phyloP scores from a whole-genome alignment of 345 rosid genomes.

The Aquilaria sinensis region DNA sequence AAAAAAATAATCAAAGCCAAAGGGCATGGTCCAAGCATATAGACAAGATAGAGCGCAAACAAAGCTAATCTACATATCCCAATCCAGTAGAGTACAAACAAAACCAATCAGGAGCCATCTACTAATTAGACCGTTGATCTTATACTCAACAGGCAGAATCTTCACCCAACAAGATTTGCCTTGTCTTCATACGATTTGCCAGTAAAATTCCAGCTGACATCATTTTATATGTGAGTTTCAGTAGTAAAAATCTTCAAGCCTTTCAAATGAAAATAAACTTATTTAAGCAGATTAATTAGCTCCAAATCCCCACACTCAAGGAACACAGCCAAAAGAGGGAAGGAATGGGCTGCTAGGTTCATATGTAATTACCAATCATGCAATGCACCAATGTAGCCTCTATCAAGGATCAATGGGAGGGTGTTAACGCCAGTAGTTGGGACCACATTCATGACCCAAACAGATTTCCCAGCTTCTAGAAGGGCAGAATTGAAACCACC shows the following conservation, averaged over 20 bases:
- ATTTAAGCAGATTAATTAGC: not conserved
- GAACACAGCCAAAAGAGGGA: not conserved
- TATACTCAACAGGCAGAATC: too few relatives aligned
- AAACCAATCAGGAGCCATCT: not conserved
- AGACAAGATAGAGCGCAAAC: not conserved
- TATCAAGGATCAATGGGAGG: slow-evolving; percentile 83
- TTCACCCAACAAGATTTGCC: too few relatives aligned
- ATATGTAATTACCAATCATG: slow-evolving; percentile 72
- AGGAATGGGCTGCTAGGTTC: too few relatives aligned
- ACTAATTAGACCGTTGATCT: too few relatives aligned
- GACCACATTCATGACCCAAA: slow-evolving; percentile 98
- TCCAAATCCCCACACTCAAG: not conserved
- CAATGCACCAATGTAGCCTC: slow-evolving; percentile 85
- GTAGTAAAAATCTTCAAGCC: too few relatives aligned
- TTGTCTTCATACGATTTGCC: too few relatives aligned
- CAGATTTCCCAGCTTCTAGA: slow-evolving; percentile 72
- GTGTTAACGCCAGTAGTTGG: slow-evolving; percentile 78
- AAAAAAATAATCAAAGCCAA: not conserved
- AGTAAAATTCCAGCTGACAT: too few relatives aligned
- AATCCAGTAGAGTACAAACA: not conserved
- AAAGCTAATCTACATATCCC: not conserved
- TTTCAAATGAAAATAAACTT: not conserved
- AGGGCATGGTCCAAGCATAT: not conserved
- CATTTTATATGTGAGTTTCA: too few relatives aligned
- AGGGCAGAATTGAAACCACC: slow-evolving; percentile 90